A percentile compares a stretch with the other conserved stretches of the same genome.
Evolutionary conservation across 805 yeast genomes (phyloP).

Genomic region (Candida palmyrensis): DNA sequence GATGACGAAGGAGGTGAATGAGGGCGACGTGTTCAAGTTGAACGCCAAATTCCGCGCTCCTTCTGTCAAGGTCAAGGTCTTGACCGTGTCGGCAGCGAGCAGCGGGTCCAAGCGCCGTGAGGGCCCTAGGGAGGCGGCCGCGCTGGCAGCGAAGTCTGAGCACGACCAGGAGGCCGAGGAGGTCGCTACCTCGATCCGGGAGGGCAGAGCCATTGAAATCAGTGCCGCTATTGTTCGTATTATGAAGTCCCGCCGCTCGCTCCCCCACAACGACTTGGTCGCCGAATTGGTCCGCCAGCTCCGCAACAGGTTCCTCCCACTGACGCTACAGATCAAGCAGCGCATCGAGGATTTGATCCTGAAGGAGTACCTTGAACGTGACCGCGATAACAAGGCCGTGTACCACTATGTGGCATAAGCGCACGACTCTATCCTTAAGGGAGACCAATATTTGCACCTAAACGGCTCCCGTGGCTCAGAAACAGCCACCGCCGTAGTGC

Average conservation of each 20-base stretch:
- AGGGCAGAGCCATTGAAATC: constrained; percentile 60
- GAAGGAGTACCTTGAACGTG: constrained; percentile 75
- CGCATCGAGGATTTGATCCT: constrained; percentile 73
- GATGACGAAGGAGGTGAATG: constrained; percentile 63
- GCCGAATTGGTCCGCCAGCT: constrained; percentile 60
- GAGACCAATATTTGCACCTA: too few species aligned
- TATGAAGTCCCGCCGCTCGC: constrained; percentile 69
- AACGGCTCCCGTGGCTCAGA: too few species aligned
- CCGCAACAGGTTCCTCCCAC: constrained; percentile 61
- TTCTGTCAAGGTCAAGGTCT: constrained; percentile 64
- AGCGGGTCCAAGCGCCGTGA: constrained; percentile 4
- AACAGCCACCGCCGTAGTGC: too few species aligned
- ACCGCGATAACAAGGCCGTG: constrained; percentile 49
- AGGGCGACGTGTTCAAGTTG: constrained; percentile 58
- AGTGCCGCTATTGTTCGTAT: constrained; percentile 86
- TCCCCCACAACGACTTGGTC: constrained; percentile 62
- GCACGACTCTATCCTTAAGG: too few species aligned
- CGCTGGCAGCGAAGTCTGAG: constrained; percentile 26
- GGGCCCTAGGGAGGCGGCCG: background rate
- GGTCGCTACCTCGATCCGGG: constrained; percentile 53
- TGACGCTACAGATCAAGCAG: constrained; percentile 59
- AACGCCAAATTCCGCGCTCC: constrained; percentile 69
- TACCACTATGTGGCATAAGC: constrained; percentile 65
- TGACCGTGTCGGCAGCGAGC: constrained; percentile 47
- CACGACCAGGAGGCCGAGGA: constrained; percentile 48